Evolutionary conservation across 1,139 yeast species (phyloP).

Genomic region (Taphrina wiesneri): DNA sequence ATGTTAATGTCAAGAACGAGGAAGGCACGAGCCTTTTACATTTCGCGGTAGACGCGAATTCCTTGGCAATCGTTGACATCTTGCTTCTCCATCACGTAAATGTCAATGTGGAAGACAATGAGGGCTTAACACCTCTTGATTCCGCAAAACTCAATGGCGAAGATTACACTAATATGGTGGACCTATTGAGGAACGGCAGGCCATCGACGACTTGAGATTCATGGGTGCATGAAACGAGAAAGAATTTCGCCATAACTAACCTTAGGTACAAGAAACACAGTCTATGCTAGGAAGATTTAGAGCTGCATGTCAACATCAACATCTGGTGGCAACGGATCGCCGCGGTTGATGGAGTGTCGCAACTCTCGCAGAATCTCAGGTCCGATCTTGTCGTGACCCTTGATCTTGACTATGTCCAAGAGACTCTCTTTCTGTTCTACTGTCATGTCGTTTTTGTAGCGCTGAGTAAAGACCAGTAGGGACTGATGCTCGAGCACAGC

Average conservation of each 20-base stretch:
- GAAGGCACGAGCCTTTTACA: conserved; percentile 26
- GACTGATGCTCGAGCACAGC: conserved; percentile 99
- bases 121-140: conserved; percentile 9
- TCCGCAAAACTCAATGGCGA: conserved; percentile 17
- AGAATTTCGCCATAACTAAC: conserved; percentile 4
- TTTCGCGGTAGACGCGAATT: conserved; percentile 18
- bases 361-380: conserved; percentile 94
- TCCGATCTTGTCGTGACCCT: conserved; percentile 84
- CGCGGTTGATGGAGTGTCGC: conserved; percentile 70
- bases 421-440: conserved; percentile 95
- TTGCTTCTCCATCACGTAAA: background rate
- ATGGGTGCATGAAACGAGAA: background rate
- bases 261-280: background rate
- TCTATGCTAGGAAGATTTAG: background rate
- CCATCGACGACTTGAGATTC: background rate
- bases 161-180: background rate
- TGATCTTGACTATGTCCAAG: conserved; percentile 84
- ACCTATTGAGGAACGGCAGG: background rate
- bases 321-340: conserved; percentile 34
- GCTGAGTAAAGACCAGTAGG: conserved; percentile 86
- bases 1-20: conserved; percentile 7
- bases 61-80: conserved; percentile 4
- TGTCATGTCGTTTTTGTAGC: conserved; percentile 94
- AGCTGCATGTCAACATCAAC: conserved; percentile 33
- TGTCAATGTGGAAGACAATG: conserved; percentile 13